phyloP scores from a whole-genome alignment of 257 asterid species.

The Gentiana dahurica region DNA sequence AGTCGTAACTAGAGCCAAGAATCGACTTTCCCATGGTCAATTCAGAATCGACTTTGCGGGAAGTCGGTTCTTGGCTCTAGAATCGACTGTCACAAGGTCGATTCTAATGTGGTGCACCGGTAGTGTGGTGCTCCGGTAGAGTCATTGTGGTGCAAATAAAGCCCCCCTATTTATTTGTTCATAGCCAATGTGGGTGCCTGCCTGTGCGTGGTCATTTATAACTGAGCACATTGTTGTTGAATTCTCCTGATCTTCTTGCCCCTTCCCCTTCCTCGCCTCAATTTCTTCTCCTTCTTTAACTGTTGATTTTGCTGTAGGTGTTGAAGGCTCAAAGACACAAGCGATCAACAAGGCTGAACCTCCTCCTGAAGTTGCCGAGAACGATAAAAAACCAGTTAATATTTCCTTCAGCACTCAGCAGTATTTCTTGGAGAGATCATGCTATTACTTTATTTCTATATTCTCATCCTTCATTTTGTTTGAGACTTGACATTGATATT shows the following conservation, averaged over 20 bases:
- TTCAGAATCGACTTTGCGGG: no score
- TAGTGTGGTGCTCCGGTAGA: no score
- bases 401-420: constrained; percentile 9
- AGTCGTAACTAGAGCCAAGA: no score
- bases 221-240: neutral
- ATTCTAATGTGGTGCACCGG: no score
- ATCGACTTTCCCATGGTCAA: no score
- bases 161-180: no score
- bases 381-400: constrained; percentile 40
- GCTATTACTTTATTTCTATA: neutral
- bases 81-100: no score
- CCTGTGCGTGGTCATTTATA: neutral
- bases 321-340: constrained; percentile 19
- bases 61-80: no score
- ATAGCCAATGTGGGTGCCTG: no score
- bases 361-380: constrained; percentile 31
- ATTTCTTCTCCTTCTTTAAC: neutral
- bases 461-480: neutral
- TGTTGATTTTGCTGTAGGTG: constrained; percentile 26
- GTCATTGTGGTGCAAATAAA: no score
- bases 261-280: neutral
- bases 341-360: constrained; percentile 26
- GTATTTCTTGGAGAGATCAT: constrained; percentile 4
- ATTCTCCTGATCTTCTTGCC: neutral
- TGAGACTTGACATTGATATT: neutral